Evolutionary conservation across 352 stramenopile species (phyloP).

Genomic region (Phytophthora crassamura): DNA sequence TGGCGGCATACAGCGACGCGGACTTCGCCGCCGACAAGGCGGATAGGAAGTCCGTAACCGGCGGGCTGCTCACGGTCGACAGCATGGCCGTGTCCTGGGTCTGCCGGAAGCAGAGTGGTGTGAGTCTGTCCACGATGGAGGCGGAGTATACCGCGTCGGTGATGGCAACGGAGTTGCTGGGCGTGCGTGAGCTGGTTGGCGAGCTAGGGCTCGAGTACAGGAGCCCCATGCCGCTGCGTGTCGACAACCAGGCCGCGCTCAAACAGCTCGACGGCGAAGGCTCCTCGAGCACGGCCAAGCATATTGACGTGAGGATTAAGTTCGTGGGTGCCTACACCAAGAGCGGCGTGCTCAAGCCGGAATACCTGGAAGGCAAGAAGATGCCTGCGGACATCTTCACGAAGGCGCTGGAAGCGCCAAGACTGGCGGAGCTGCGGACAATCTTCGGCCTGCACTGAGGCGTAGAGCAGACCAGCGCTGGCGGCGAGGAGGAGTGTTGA

Average conservation of each 20-base stretch:
- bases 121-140: constrained; percentile 29
- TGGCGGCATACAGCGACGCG: constrained; percentile 26
- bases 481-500: constrained; percentile 14
- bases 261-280: constrained; percentile 9
- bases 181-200: constrained; percentile 6
- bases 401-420: constrained; percentile 8
- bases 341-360: neutral
- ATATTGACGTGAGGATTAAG: constrained; percentile 26
- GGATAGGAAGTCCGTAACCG: constrained; percentile 30
- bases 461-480: neutral
- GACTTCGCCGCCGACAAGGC: constrained; percentile 35
- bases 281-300: constrained; percentile 11
- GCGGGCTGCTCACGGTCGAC: constrained; percentile 14
- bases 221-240: neutral
- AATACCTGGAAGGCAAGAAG: constrained; percentile 9
- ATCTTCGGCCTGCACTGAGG: neutral
- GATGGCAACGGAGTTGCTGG: constrained; percentile 16
- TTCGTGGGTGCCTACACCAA: constrained; percentile 8
- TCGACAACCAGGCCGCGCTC: constrained; percentile 22
- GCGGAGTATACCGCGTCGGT: constrained; percentile 20
- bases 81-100: constrained; percentile 12
- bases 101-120: constrained; percentile 20
- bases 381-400: constrained; percentile 24
- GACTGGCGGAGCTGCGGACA: constrained; percentile 2
- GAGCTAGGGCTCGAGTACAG: constrained; percentile 5